Conservation (phyloP, 805 yeast genomes). For the Yueomyces sp. region DNA sequence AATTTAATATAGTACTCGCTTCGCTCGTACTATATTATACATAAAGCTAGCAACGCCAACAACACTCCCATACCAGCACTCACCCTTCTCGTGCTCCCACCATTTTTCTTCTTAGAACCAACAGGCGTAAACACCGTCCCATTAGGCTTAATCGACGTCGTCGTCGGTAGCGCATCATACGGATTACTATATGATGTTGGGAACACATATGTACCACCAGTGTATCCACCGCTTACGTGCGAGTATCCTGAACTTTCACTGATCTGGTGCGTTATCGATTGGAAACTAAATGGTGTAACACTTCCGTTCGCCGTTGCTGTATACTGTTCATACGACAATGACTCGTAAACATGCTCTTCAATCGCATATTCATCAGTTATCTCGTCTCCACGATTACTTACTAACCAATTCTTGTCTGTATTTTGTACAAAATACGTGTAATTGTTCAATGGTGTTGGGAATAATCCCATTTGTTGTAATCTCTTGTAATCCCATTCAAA, state of each 20-base stretch:
- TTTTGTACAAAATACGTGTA: conserved; percentile 33
- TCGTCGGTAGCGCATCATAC: not conserved
- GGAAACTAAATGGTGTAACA: not conserved
- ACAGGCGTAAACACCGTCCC: not conserved
- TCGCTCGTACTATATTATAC: too few relatives aligned
- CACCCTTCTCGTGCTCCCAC: not conserved
- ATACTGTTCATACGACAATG: not conserved
- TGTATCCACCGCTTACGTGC: not conserved
- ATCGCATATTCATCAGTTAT: not conserved
- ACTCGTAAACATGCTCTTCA: not conserved
- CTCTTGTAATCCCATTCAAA: conserved; percentile 54
- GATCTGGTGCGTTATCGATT: not conserved
- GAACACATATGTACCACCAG: not conserved
- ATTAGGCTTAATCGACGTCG: not conserved
- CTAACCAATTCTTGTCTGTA: conserved; percentile 8
- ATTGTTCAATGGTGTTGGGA: conserved; percentile 48
- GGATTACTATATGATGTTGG: not conserved
- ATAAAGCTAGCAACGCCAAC: too few relatives aligned
- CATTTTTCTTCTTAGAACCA: not conserved
- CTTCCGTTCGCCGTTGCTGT: not conserved
- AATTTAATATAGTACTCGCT: too few relatives aligned
- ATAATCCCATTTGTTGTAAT: conserved; percentile 35
- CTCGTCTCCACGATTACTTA: not conserved
- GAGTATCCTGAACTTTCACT: not conserved
- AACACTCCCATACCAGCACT: too few relatives aligned